A percentile compares a stretch with the other conserved stretches of the same genome.
Conservation (phyloP, 106 monocot genomes). For the Triglochin maritima region DNA sequence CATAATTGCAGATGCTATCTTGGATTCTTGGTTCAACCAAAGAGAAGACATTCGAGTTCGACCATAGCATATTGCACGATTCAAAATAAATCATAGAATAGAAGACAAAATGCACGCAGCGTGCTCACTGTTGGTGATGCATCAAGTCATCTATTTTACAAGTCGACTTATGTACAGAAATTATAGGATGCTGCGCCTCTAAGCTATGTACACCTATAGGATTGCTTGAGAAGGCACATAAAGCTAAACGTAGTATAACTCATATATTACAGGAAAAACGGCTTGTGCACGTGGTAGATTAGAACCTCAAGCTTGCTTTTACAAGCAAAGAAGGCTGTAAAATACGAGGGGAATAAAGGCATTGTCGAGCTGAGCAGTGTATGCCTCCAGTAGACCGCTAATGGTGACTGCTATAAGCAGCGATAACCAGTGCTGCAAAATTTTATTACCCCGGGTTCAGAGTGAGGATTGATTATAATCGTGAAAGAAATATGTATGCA, state of each 20-base stretch:
- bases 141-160: neutral
- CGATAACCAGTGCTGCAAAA: slow-evolving; percentile 83
- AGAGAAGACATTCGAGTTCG: no score
- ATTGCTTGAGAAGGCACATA: neutral
- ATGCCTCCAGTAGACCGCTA: slow-evolving; percentile 86
- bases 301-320: slow-evolving; percentile 6
- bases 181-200: neutral
- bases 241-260: neutral
- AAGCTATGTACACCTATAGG: neutral
- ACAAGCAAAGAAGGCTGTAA: slow-evolving; percentile 91
- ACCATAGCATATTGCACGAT: no score
- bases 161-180: neutral
- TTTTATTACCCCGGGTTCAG: no score
- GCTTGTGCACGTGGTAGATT: neutral
- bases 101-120: no score
- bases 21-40: no score
- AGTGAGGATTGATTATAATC: no score
- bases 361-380: slow-evolving; percentile 91
- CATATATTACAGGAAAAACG: neutral
- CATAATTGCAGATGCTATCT: no score
- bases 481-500: no score
- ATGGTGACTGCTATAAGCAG: slow-evolving; percentile 60
- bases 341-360: slow-evolving; percentile 97
- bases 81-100: no score
- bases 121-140: no score